phyloP scores from a whole-genome alignment of 2,329 filamentous ascomycete species.

The Colletotrichum plurivorum region DNA sequence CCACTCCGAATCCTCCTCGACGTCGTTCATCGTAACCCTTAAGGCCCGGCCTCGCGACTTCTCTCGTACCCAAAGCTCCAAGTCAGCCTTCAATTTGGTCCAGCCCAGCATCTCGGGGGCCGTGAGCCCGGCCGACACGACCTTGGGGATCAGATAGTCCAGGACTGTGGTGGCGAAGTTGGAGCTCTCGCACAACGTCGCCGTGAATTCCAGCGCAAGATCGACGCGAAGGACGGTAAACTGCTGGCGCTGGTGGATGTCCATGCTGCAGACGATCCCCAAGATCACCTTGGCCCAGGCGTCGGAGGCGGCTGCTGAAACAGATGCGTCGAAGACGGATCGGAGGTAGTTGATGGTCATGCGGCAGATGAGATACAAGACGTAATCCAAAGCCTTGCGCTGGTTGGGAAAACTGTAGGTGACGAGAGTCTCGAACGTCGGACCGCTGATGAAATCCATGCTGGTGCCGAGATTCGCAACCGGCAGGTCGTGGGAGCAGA shows the following conservation, averaged over 20 bases:
- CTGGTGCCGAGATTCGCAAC: slow-evolving; percentile 7
- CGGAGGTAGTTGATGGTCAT: slow-evolving; percentile 27
- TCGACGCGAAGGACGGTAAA: slow-evolving; percentile 29
- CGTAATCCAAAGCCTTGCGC: slow-evolving; percentile 18
- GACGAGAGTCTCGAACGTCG: slow-evolving; percentile 24
- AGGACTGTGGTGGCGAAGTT: slow-evolving; percentile 29
- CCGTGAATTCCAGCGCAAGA: slow-evolving; percentile 1
- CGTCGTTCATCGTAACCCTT: slow-evolving; percentile 11
- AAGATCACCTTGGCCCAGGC: slow-evolving; percentile 19
- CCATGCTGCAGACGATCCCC: slow-evolving; percentile 29
- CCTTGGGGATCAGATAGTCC: slow-evolving; percentile 24
- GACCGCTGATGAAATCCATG: slow-evolving; percentile 14
- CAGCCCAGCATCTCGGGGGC: slow-evolving; percentile 20
- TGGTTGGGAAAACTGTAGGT: slow-evolving; percentile 17
- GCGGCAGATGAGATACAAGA: slow-evolving; percentile 19
- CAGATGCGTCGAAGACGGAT: slow-evolving; percentile 19
- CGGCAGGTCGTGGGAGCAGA: slow-evolving; percentile 28
- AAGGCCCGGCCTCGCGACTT: slow-evolving; percentile 15
- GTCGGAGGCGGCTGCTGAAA: slow-evolving; percentile 4
- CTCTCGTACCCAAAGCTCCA: slow-evolving; percentile 21
- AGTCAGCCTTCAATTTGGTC: slow-evolving; percentile 1
- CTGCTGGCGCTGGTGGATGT: slow-evolving; percentile 16
- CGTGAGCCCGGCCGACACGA: slow-evolving; percentile 10
- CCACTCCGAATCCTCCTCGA: slow-evolving; percentile 22
- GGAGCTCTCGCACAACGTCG: slow-evolving; percentile 11